Evolutionary conservation across 2,329 filamentous ascomycete species (phyloP), one percentile per base, ranked within the genome.

Genomic region (Colletotrichum zoysiae): DNA sequence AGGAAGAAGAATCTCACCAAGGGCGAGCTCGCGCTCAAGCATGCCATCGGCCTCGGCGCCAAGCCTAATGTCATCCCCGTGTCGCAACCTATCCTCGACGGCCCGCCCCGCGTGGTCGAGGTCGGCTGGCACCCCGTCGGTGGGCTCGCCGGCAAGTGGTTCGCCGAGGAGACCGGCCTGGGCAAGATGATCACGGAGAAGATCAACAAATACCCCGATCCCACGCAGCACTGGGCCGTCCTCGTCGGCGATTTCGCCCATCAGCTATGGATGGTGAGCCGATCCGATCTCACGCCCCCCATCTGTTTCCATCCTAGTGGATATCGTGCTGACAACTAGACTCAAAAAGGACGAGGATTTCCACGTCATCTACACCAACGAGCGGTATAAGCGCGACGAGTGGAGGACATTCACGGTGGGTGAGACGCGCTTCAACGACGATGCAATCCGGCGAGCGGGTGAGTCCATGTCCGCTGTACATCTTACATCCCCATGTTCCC

Each of bases 201-300:
- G 73, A 85, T 87, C 65, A 84, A 87, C 74, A 82, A 81, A 68
- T 89, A 87, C 73, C 88, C 88, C 0, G 88, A 90, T 75, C 88
- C 88, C 4, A 89, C 87, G 5, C 88, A 90, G 78, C 88, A 90
- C 75, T 90, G 88, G 88, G 87, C 86, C 2, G 85, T 89, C 1
- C 80, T 90, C 0, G 86, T 89, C 0, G 87, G 86, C 2, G 86
- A 85, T 16, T 90, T 82, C 75, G 84, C 83, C 1, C 87, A 89
- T 76, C 82, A 89, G 76, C 78, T 90, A n/a, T 90, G 88, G 87
- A 89, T 89, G 87, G 85, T 86, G 74, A 74, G 81, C 77, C 61
- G 5, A 30, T 12, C 35, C 16, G 7, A 26, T 40, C 60, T 30
- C 60, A 40, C 35, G 35, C 46, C 3, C 14, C n/a, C 38, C 20